Percentiles rank a stretch among this genome's conserved stretches.
phyloP scores from a whole-genome alignment of 2,329 filamentous ascomycete genomes.

The Colletotrichum navitas region DNA sequence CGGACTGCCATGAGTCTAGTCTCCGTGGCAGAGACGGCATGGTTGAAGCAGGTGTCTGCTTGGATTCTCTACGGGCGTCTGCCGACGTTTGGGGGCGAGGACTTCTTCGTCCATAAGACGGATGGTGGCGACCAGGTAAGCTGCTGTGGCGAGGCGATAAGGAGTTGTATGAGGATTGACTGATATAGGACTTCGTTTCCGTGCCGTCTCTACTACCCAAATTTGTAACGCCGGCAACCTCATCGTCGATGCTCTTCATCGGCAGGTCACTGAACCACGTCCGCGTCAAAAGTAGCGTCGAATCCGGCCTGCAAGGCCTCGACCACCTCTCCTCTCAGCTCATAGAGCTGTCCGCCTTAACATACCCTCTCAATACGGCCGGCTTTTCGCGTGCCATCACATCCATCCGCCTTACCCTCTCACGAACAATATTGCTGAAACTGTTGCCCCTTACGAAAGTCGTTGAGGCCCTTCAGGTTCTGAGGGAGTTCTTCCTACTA shows the following conservation, averaged over 20 bases:
- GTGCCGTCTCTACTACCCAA: conserved; percentile 76
- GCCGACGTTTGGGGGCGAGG: conserved; percentile 80
- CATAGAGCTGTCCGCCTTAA: conserved; percentile 74
- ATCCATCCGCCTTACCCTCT: conserved; percentile 83
- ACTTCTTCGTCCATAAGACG: conserved; percentile 83
- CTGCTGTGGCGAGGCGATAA: background rate
- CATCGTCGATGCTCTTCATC: conserved; percentile 88
- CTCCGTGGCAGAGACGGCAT: conserved; percentile 86
- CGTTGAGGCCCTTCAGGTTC: conserved; percentile 79
- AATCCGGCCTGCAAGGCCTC: conserved; percentile 62
- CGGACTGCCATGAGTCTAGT: conserved; percentile 79
- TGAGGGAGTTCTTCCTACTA: conserved; percentile 89
- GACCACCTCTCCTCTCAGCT: conserved; percentile 77
- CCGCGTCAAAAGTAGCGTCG: conserved; percentile 65
- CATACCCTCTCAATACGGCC: conserved; percentile 79
- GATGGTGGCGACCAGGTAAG: conserved; percentile 57
- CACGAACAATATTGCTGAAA: conserved; percentile 84
- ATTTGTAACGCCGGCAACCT: conserved; percentile 81
- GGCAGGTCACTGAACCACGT: conserved; percentile 91
- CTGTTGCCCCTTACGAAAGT: conserved; percentile 84
- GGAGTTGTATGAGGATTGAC: conserved; percentile 37
- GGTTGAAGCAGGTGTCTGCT: conserved; percentile 89
- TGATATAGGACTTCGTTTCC: conserved; percentile 68
- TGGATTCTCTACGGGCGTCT: conserved; percentile 93
- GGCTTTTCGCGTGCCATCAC: conserved; percentile 79